Base-by-base conservation (phyloP, 305 asterid species). In the Fraxinus albicans region DNA sequence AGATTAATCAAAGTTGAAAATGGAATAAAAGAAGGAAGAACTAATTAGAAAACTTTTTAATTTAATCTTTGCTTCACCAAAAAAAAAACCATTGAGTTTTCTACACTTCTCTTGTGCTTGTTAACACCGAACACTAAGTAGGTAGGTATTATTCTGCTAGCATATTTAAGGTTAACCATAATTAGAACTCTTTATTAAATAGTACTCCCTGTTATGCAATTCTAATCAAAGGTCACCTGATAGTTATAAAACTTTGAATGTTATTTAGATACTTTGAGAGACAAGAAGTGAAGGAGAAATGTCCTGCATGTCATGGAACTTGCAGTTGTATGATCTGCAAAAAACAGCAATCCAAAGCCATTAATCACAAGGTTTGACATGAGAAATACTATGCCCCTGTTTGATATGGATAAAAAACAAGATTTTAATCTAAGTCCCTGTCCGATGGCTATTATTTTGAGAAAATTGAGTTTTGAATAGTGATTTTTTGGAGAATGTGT, bases 231-330 rank as follows among this genome's bases (percentile, higher is more conserved):
- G 23, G 77, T 69, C 82, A 25, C 80, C 78, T 77, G 53, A 77
- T 83, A 70, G 73, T 72, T 85, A 79, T 31, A 76, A 25, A 83
- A 75, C 79, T 80, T 79, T 40, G 77, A 85, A 78, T 84, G 70
- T 77, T 47, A 40, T 84, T 12, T 86, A 95, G 99, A 92, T 42
- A 69, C 82, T 82, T 91, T 76, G 94, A 93, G 86, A 92, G 90
- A 92, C 92, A 87, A 88, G 99, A 94, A 79, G 88, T 93, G 85
- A 94, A 89, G 89, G 86, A 73, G 78, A 87, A 83, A 84, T 97
- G 99, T 79, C 99, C 99, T 81, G 94, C 92, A 80, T 97, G 99
- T 84, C 84, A 88, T 19, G 91, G 90, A 89, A 85, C 89, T n/a
- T 97, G 99, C 89, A 80, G 87, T 85, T 97, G 99, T 88, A 88